Percentiles rank a stretch among this genome's conserved stretches.
Evolutionary conservation across 768 basidiomycete species (phyloP).

Genomic region (Panaeolus cyanescens): DNA sequence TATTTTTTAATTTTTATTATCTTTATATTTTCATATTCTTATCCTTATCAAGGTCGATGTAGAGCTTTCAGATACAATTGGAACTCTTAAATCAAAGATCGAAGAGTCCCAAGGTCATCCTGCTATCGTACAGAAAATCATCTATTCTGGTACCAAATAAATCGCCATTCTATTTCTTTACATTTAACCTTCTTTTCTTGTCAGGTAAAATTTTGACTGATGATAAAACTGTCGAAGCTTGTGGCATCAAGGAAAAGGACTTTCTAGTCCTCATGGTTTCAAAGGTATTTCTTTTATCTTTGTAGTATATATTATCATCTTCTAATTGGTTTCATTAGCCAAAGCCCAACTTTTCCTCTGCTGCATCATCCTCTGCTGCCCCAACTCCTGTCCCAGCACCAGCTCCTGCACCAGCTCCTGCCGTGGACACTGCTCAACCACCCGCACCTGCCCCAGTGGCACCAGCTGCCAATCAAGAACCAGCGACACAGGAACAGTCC

Average conservation of each 20-base stretch:
- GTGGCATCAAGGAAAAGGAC: constrained; percentile 96
- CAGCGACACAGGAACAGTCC: neutral
- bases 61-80: constrained; percentile 75
- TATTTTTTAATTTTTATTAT: constrained; percentile 25
- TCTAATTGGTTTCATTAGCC: constrained; percentile 40
- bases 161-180: neutral
- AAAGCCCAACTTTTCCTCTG: constrained; percentile 45
- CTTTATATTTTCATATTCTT: neutral
- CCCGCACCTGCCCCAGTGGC: constrained; percentile 34
- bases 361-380: constrained; percentile 31
- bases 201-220: constrained; percentile 91
- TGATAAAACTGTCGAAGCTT: constrained; percentile 83
- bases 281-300: constrained; percentile 63
- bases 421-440: constrained; percentile 35
- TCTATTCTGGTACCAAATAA: constrained; percentile 78
- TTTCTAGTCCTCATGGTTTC: constrained; percentile 99
- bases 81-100: constrained; percentile 83
- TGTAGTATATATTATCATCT: neutral
- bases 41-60: constrained; percentile 63
- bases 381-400: constrained; percentile 27
- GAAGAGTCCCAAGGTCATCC: constrained; percentile 72
- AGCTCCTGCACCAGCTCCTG: constrained; percentile 31
- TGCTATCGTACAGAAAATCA: constrained; percentile 83
- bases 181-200: constrained; percentile 6
- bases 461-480: constrained; percentile 42